Conservation (phyloP, 140 eudicot species). For the Anethum foeniculum region DNA sequence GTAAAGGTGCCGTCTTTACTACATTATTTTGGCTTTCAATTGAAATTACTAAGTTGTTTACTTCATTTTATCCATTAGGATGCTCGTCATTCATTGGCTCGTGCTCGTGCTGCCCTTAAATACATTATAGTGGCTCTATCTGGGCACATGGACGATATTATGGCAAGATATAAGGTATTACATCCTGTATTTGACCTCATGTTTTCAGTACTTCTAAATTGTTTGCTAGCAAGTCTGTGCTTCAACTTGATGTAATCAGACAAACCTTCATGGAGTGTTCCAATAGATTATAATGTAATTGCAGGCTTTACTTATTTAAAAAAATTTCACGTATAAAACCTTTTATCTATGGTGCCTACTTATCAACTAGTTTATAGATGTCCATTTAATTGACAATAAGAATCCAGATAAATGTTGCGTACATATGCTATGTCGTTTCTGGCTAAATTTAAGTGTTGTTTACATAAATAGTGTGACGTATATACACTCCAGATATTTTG, state of each 20-base stretch:
- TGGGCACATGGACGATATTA: conserved; percentile 85
- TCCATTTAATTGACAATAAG: neutral
- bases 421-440: neutral
- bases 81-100: conserved; percentile 37
- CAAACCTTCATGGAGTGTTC: neutral
- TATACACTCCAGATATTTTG: neutral
- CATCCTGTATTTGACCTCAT: neutral
- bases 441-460: neutral
- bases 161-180: conserved; percentile 75
- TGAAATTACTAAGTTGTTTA: neutral
- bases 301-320: neutral
- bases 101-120: conserved; percentile 86
- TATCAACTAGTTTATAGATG: neutral
- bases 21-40: neutral
- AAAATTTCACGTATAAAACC: neutral
- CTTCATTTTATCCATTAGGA: conserved; percentile 36
- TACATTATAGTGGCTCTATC: conserved; percentile 80
- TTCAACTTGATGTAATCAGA: neutral
- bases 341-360: neutral
- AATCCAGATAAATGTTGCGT: neutral
- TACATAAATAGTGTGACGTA: neutral
- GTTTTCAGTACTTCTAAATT: neutral
- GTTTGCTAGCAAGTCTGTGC: neutral
- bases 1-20: neutral
- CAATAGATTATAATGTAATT: neutral